Percentiles rank a stretch among this genome's conserved stretches.
phyloP scores from a whole-genome alignment of 805 yeast genomes.

The Saturnispora mendoncae region DNA sequence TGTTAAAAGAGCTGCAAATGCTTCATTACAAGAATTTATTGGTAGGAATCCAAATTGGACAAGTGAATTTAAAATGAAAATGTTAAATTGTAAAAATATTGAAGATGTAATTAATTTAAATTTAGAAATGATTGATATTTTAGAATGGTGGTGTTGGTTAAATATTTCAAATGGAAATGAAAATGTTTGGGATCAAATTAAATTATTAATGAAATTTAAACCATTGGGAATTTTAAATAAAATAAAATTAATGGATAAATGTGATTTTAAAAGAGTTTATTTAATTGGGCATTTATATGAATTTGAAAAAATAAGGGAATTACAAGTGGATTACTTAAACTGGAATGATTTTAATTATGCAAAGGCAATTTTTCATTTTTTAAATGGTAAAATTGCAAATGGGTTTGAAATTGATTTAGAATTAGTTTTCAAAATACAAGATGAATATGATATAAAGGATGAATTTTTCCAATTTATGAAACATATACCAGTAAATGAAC shows the following conservation, averaged over 20 bases:
- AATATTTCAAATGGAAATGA: background rate
- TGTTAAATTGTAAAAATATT: background rate
- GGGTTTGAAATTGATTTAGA: background rate
- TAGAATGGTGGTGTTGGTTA: background rate
- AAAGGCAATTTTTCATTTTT: background rate
- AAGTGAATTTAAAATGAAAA: background rate
- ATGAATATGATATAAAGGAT: background rate
- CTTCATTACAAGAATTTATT: slow-evolving; percentile 76
- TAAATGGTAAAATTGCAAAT: background rate
- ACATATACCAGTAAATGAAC: background rate
- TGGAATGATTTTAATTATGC: background rate
- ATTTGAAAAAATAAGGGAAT: background rate
- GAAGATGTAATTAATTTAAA: background rate
- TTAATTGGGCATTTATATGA: slow-evolving; percentile 1
- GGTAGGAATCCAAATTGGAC: slow-evolving; percentile 47
- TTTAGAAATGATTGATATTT: background rate
- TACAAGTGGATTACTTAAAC: background rate
- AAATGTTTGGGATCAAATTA: background rate
- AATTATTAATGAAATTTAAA: background rate
- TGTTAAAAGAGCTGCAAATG: slow-evolving; percentile 73
- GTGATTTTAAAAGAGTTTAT: background rate
- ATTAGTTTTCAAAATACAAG: background rate
- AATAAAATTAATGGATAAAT: background rate
- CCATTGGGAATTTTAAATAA: background rate
- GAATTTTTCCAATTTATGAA: background rate